phyloP scores from a whole-genome alignment of 129 eudicot genomes.

The Pulicaria dysenterica region DNA sequence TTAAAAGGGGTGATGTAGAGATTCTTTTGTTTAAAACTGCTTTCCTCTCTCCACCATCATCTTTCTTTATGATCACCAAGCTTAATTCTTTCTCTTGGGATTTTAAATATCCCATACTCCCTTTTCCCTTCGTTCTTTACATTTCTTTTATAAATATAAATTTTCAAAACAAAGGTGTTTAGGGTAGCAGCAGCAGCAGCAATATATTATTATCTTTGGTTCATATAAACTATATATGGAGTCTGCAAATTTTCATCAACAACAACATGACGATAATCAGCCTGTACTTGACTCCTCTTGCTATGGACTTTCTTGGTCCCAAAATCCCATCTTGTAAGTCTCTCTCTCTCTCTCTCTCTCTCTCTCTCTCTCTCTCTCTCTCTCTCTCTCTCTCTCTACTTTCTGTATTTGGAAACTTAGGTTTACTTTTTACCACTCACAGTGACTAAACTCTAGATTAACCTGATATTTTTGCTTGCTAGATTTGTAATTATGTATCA shows the following conservation, averaged over 20 bases:
- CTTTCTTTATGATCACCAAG: constrained; percentile 46
- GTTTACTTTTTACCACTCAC: constrained; percentile 19
- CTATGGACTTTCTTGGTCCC: constrained; percentile 64
- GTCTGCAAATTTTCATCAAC: constrained; percentile 65
- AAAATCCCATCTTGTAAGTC: constrained; percentile 68
- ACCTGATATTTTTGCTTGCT: constrained; percentile 16
- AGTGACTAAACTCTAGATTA: constrained; percentile 27
- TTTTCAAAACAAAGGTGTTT: constrained; percentile 24
- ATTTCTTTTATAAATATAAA: constrained; percentile 26
- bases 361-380: constrained; percentile 35
- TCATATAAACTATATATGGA: constrained; percentile 54
- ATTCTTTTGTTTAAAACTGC: constrained; percentile 30
- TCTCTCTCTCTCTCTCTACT: constrained; percentile 27
- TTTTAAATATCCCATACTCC: constrained; percentile 71
- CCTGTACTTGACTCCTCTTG: constrained; percentile 46
- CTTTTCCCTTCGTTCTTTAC: constrained; percentile 39
- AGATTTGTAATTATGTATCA: constrained; percentile 20
- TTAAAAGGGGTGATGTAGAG: constrained; percentile 32
- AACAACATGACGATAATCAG: constrained; percentile 53
- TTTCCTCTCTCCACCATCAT: constrained; percentile 32
- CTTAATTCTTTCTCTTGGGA: constrained; percentile 68
- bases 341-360: constrained; percentile 32
- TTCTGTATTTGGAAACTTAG: constrained; percentile 26
- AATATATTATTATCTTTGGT: constrained; percentile 27
- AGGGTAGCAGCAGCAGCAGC: constrained; percentile 10